phyloP scores from a whole-genome alignment of 345 rosid species.

The Geranium brycei region DNA sequence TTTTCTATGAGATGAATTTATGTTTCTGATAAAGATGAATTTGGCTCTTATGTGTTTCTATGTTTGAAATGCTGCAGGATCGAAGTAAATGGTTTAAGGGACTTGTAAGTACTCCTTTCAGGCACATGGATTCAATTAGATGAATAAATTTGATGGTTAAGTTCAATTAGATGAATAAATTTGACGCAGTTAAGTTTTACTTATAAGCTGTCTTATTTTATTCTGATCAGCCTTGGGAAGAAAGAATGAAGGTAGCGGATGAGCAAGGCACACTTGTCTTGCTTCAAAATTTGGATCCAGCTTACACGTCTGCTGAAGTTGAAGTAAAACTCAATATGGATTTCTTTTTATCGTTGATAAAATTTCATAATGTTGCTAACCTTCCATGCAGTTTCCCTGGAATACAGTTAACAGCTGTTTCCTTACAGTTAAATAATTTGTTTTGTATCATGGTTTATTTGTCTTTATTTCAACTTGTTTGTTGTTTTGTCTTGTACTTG shows the following conservation, averaged over 20 bases:
- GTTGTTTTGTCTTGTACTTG: background rate
- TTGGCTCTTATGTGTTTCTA: too few species aligned
- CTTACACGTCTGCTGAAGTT: slow-evolving; percentile 49
- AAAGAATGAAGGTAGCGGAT: slow-evolving; percentile 39
- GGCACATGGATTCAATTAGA: background rate
- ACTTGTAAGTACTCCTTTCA: slow-evolving; percentile 46
- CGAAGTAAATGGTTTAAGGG: slow-evolving; percentile 61
- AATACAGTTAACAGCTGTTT: too few species aligned
- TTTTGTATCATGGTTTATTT: too few species aligned
- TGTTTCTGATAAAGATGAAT: too few species aligned
- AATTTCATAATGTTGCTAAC: too few species aligned
- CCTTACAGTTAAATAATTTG: too few species aligned
- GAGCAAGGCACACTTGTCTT: slow-evolving; percentile 45
- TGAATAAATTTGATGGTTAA: too few species aligned
- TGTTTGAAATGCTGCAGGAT: slow-evolving; percentile 29
- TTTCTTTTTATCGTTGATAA: background rate
- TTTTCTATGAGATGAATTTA: too few species aligned
- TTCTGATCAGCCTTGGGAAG: slow-evolving; percentile 60
- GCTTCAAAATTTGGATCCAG: slow-evolving; percentile 65
- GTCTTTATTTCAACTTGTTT: too few species aligned
- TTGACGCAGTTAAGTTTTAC: background rate
- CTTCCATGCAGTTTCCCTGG: too few species aligned
- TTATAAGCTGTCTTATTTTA: background rate
- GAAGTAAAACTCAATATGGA: slow-evolving; percentile 34
- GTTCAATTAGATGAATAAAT: background rate